Evolutionary conservation across 176 grass and related monocot genomes (phyloP), one percentile per base, ranked within the genome.

Genomic region (Lolium multiflorum): DNA sequence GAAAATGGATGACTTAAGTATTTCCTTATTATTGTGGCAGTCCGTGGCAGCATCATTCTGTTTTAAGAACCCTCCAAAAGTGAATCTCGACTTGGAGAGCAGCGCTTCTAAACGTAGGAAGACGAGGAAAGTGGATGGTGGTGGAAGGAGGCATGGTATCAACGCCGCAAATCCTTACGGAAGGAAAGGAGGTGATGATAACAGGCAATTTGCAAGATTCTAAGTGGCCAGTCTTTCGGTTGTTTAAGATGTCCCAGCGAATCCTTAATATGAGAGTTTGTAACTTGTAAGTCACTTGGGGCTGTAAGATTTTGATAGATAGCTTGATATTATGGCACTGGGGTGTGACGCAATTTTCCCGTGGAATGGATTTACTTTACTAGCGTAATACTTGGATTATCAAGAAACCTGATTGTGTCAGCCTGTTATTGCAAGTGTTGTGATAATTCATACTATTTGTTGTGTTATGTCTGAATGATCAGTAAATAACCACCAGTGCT

Each of bases 11-110:
- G 41, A 62, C 59, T 35, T 78, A 20, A n/a, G 14, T 64, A 13
- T 41, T 78, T 90, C n/a, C 6, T 67, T 76, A 7, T 50, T 25
- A 52, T 83, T n/a, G 71, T 82, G 22, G 73, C 88, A 96, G 96
- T 90, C 95, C 43, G 88, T 98, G 28, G 96, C 93, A 7, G 79
- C 96, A 12, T 96, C 96, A 20, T 91, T 98, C 82, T 96, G 96
- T 74, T 96, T 96, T 81, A 88, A 10, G 46, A 94, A 83, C 58
- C 93, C 93, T 52, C 96, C 96, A 7, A 98, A 96, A 81, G 92
- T 98, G 39, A 92, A 91, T 64, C 78, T 98, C 4, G 96, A 86
- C 60, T 72, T 96, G 82, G 96, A 98, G 46, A 98, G 96, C 84
- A 88, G 90, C 6, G 92, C 96, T 20, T 89, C 96, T 0, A 98